phyloP scores from a whole-genome alignment of 176 grass and related monocot genomes.

The Juncus inflexus region DNA sequence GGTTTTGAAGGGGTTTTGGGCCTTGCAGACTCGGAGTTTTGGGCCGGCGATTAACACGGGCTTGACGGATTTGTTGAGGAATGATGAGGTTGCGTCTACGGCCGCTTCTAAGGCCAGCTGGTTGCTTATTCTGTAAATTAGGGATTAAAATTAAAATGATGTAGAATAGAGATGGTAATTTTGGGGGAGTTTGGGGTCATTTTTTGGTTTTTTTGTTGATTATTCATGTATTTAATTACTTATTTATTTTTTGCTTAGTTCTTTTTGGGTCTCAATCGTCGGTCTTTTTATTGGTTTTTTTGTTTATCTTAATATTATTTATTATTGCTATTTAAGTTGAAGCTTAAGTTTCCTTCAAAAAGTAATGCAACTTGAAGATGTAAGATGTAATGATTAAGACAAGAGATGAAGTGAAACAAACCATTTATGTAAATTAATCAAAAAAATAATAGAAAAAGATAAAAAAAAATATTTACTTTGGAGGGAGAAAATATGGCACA shows the following conservation, averaged over 20 bases:
- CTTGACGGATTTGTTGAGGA: constrained; percentile 66
- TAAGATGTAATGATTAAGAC: neutral
- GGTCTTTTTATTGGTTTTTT: neutral
- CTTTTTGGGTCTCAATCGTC: neutral
- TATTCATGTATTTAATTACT: neutral
- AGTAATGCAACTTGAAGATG: neutral
- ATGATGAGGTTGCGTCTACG: constrained; percentile 39
- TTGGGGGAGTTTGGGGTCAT: neutral
- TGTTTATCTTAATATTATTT: neutral
- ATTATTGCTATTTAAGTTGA: neutral
- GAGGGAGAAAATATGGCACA: constrained; percentile 61
- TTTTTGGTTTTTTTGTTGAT: no score
- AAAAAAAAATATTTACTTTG: constrained; percentile 38
- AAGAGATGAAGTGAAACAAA: neutral
- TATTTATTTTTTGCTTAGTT: neutral
- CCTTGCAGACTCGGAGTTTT: constrained; percentile 58
- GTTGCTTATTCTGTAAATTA: constrained; percentile 73
- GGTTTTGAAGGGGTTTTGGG: constrained; percentile 40
- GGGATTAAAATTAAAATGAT: no score
- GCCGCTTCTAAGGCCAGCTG: constrained; percentile 49
- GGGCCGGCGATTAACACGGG: constrained; percentile 62
- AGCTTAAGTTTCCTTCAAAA: neutral
- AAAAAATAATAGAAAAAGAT: neutral
- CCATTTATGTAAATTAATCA: no score
- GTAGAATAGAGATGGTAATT: no score